A percentile compares a stretch with the other conserved stretches of the same genome.
Evolutionary conservation across 192 early-diverging fungal genomes (phyloP).

Genomic region (Coemansia sp.): DNA sequence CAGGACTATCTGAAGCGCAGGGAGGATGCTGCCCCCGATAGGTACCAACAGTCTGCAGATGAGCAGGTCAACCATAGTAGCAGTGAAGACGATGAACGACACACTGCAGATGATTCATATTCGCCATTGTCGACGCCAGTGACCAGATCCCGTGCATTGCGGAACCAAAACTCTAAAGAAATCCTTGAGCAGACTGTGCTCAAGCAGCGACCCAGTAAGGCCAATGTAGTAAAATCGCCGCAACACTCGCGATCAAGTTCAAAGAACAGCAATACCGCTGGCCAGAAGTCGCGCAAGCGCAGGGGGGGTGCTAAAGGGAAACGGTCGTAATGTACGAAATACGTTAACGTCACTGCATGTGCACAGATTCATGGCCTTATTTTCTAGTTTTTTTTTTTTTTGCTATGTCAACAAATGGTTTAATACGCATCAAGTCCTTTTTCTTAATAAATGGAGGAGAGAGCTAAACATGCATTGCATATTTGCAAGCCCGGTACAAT

Average conservation of each 20-base stretch:
- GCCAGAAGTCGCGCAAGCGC: constrained; percentile 14
- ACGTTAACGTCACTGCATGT: no score
- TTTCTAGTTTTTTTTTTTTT: no score
- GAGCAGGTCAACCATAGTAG: not conserved
- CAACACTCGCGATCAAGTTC: no score
- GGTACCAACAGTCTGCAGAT: not conserved
- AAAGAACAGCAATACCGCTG: no score
- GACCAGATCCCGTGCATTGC: not conserved
- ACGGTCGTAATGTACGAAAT: not conserved
- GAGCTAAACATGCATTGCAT: constrained; percentile 1
- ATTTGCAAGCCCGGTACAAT: constrained; percentile 20
- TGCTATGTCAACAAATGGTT: no score
- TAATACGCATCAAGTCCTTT: no score
- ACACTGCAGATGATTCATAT: not conserved
- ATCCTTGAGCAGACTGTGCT: constrained; percentile 1
- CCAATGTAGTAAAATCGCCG: not conserved
- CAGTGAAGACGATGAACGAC: constrained; percentile 7
- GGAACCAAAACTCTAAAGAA: not conserved
- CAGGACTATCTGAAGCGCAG: not conserved
- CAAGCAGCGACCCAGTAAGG: constrained; percentile 3
- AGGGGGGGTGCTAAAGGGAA: constrained; percentile 7
- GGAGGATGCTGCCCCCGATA: not conserved
- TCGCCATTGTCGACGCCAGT: constrained; percentile 5
- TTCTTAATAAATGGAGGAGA: no score
- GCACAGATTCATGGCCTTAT: no score